These are phyloP conservation scores for Carnegiea gigantea DNA, from an alignment of 179 eudicot species.

Conservation along the genomic window DNA sequence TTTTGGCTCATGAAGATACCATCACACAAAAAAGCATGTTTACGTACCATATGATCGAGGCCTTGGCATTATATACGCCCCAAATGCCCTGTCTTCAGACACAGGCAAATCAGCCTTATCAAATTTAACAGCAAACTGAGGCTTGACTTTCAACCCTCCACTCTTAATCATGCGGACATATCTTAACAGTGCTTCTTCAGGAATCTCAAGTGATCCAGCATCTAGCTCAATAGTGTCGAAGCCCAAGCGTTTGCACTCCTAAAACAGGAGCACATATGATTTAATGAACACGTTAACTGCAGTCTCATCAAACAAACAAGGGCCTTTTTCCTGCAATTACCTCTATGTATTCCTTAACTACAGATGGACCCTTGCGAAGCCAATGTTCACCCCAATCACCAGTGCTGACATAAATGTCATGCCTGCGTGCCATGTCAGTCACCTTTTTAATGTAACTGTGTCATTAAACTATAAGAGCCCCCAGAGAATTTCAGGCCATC, in stretches of 20 bases:
- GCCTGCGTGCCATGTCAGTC: conserved; percentile 77
- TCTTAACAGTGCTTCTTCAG: conserved; percentile 79
- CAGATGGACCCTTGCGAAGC: conserved; percentile 73
- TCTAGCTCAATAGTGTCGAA: conserved; percentile 80
- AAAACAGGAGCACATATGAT: conserved; percentile 10
- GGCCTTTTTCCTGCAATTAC: conserved; percentile 28
- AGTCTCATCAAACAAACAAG: not conserved
- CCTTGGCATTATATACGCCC: conserved; percentile 64
- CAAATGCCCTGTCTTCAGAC: conserved; percentile 64
- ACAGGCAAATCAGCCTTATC: conserved; percentile 2
- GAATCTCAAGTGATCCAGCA: conserved; percentile 64
- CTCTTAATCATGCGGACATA: conserved; percentile 73
- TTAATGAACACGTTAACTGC: conserved; percentile 2
- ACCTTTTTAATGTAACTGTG: conserved; percentile 65
- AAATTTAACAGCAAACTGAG: conserved; percentile 76
- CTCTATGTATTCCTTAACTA: conserved; percentile 73
- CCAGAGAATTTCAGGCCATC: conserved; percentile 88
- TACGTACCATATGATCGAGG: conserved; percentile 64
- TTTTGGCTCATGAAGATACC: not conserved
- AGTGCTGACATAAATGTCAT: conserved; percentile 76
- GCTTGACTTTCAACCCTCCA: conserved; percentile 80
- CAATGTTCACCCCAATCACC: conserved; percentile 95
- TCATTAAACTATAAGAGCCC: conserved; percentile 67
- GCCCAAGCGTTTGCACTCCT: conserved; percentile 92
- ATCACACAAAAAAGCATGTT: conserved; percentile 1